Percentiles rank a stretch among this genome's conserved stretches.
Evolutionary conservation across 345 rosid species (phyloP).

Genomic region (Citrus sp.): DNA sequence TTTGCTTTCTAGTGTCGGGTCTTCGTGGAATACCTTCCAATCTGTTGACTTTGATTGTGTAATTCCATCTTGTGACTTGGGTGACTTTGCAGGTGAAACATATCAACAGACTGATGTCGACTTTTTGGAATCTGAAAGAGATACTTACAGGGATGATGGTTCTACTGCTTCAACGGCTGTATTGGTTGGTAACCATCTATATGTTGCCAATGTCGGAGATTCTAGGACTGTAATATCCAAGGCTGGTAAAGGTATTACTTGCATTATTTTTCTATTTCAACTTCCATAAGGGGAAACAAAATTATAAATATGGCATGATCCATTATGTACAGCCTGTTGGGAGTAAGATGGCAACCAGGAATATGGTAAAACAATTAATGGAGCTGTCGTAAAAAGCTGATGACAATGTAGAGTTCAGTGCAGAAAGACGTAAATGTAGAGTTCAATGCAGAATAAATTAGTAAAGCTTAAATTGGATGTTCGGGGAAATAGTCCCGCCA

Average conservation of each 20-base stretch:
- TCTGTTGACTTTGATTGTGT: slow-evolving; percentile 5
- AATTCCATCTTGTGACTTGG: slow-evolving; percentile 9
- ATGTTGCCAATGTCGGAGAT: slow-evolving; percentile 99
- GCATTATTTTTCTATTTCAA: neutral
- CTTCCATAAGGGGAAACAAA: neutral
- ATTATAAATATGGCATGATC: neutral
- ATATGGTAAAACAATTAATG: neutral
- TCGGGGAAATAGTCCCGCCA: no score
- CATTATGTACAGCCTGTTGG: neutral
- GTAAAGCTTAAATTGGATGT: no score
- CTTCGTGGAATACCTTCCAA: no score
- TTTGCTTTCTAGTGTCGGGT: neutral
- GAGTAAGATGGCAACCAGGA: neutral
- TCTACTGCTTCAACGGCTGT: slow-evolving; percentile 99
- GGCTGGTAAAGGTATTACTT: slow-evolving; percentile 73
- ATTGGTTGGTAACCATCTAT: slow-evolving; percentile 81
- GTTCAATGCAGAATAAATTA: no score
- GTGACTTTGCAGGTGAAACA: slow-evolving; percentile 66
- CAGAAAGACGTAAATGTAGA: no score
- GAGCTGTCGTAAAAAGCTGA: neutral
- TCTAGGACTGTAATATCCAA: slow-evolving; percentile 90
- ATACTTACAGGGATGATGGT: slow-evolving; percentile 87
- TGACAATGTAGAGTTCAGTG: no score
- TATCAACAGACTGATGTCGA: slow-evolving; percentile 84
- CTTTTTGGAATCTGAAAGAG: slow-evolving; percentile 81